Evolutionary conservation across 305 asterid species (phyloP), one percentile per base, ranked within the genome.

Genomic region (Fraxinus sp.): DNA sequence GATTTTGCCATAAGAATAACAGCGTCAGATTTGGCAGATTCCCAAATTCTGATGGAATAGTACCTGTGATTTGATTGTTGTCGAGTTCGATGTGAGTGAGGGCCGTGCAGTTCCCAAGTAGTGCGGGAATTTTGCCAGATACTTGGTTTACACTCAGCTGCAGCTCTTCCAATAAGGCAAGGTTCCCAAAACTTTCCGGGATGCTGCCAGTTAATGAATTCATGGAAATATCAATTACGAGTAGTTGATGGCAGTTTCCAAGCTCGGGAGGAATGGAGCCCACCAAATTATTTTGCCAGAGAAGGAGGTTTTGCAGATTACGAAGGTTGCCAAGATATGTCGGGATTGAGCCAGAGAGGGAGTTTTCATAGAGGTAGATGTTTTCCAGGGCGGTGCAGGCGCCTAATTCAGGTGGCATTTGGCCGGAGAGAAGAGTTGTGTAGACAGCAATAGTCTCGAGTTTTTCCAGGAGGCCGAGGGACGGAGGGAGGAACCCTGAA

Each of bases 341-440:
- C 11, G 98, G 97, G 28, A 95, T 91, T 0, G 97, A 90, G 7
- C 98, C 97, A 0, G 97, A 86, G 62, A 95, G 86, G 5, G 97
- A 89, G 87, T 95, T 95, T 37, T 93, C 97, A 39, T 95, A 93
- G 32, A 95, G 84, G 80, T 95, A 93, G 75, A 95, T 68, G 82
- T 90, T 89, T 35, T 72, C 83, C 16, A 95, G 81, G 72, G 88
- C 80, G 0, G 83, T 66, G 78, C 98, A 93, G 22, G 90, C 91
- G 0, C 98, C 98, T 64, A 95, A 85, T 70, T 95, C 98, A 0
- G 96, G 85, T 16, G 97, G 98, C 79, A 95, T 92, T 86, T 93
- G 92, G 62, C 98, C 97, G 8, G 98, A 92, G 72, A 95, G 89
- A 4, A 92, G 90, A 3, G 97, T 80, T 32, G 98, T 93, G 82